Evolutionary conservation across 177 flowering plant genomes (phyloP).

Genomic region (Telopea speciosissima): DNA sequence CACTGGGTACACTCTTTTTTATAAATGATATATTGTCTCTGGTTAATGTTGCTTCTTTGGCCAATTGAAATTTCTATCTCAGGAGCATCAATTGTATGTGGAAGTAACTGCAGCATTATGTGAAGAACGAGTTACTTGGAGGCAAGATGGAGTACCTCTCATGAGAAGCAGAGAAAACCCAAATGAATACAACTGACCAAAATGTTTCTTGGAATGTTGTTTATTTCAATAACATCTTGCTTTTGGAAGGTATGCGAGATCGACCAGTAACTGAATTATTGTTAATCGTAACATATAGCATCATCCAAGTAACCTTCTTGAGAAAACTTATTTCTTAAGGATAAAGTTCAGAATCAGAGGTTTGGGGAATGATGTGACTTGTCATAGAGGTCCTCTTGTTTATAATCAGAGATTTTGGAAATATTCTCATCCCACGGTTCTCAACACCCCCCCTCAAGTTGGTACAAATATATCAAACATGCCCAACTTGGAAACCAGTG

Average conservation of each 20-base stretch:
- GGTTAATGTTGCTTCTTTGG: not conserved
- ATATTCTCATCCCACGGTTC: too few species aligned
- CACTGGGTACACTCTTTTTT: too few species aligned
- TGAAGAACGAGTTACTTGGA: slow-evolving; percentile 72
- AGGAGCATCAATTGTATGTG: slow-evolving; percentile 75
- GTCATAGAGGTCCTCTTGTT: too few species aligned
- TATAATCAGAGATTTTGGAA: too few species aligned
- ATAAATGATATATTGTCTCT: too few species aligned
- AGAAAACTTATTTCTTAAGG: too few species aligned
- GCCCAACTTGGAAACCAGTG: too few species aligned
- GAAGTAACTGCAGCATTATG: slow-evolving; percentile 67
- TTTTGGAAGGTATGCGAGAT: not conserved
- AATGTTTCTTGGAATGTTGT: not conserved
- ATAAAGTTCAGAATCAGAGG: too few species aligned
- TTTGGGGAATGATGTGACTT: too few species aligned
- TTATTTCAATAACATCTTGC: not conserved
- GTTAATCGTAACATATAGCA: not conserved
- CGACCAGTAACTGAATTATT: not conserved
- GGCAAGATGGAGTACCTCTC: slow-evolving; percentile 82
- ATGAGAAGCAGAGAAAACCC: slow-evolving; percentile 63
- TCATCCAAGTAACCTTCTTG: not conserved
- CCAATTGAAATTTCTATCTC: slow-evolving; percentile 3
- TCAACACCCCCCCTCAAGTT: too few species aligned
- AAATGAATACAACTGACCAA: slow-evolving; percentile 26
- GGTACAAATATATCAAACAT: too few species aligned